These are phyloP conservation scores for Blastocrithidia nonstop DNA, from an alignment of 208 protist species.

Conservation along the genomic window DNA sequence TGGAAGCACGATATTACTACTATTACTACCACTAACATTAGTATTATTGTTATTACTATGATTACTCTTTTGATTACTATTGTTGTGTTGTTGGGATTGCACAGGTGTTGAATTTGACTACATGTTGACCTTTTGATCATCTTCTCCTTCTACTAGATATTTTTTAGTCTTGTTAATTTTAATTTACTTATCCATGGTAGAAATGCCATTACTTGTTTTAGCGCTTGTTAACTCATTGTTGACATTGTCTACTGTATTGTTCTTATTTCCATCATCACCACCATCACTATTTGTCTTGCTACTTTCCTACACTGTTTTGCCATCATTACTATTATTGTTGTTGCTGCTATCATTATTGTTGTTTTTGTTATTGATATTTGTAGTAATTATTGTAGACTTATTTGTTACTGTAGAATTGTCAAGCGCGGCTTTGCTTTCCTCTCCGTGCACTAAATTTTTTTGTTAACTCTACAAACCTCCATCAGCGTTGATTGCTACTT, in stretches of 20 bases:
- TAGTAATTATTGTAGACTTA: neutral
- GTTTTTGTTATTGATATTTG: neutral
- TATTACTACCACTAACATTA: neutral
- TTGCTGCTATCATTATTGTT: neutral
- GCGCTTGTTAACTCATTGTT: constrained; percentile 3
- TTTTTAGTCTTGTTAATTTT: neutral
- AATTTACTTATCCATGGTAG: neutral
- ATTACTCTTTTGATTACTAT: no score
- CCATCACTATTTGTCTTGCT: neutral
- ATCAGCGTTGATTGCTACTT: no score
- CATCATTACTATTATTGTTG: neutral
- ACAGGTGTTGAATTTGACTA: no score
- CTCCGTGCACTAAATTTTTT: neutral
- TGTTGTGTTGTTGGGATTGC: no score
- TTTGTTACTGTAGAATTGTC: neutral
- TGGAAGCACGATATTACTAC: neutral
- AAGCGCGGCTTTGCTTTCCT: neutral
- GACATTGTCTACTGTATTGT: constrained; percentile 4
- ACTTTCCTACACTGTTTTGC: neutral
- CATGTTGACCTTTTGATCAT: no score
- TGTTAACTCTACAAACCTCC: neutral
- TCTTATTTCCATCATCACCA: constrained; percentile 4
- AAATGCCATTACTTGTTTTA: constrained; percentile 6
- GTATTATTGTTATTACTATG: no score
- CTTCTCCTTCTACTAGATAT: no score